phyloP scores from a whole-genome alignment of 768 basidiomycete species.

The Phaffia australis region DNA sequence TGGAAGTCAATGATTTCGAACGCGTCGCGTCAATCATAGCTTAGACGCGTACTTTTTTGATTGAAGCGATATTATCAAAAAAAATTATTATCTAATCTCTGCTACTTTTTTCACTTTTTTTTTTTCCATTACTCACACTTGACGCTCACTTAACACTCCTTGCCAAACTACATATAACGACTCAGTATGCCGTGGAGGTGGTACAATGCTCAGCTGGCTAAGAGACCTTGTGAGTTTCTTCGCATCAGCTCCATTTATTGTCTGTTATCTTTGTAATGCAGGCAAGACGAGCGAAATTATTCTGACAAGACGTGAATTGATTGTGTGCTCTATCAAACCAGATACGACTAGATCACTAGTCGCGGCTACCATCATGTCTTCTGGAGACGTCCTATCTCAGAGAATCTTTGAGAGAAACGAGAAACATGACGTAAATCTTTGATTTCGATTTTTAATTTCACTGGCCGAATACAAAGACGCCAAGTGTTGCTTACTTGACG shows the following conservation, averaged over 20 bases:
- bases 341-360: constrained; percentile 16
- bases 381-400: constrained; percentile 19
- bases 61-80: too few relatives aligned
- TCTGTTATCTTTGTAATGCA: too few relatives aligned
- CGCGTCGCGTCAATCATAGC: too few relatives aligned
- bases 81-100: not conserved
- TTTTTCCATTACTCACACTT: not conserved
- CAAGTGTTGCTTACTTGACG: not conserved
- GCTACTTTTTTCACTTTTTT: not conserved
- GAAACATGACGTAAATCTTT: constrained; percentile 15
- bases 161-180: too few relatives aligned
- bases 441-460: not conserved
- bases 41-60: too few relatives aligned
- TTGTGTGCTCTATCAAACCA: not conserved
- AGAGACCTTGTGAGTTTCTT: too few relatives aligned
- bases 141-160: not conserved
- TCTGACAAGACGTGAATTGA: too few relatives aligned
- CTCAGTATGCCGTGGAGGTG: too few relatives aligned
- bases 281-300: too few relatives aligned
- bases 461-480: not conserved
- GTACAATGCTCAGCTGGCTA: too few relatives aligned
- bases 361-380: constrained; percentile 21
- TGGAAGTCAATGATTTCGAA: too few relatives aligned
- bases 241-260: too few relatives aligned
- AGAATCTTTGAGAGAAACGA: constrained; percentile 15